Evolutionary conservation across 2,329 filamentous ascomycete genomes (phyloP).

Genomic region (Penicillium digitatum): DNA sequence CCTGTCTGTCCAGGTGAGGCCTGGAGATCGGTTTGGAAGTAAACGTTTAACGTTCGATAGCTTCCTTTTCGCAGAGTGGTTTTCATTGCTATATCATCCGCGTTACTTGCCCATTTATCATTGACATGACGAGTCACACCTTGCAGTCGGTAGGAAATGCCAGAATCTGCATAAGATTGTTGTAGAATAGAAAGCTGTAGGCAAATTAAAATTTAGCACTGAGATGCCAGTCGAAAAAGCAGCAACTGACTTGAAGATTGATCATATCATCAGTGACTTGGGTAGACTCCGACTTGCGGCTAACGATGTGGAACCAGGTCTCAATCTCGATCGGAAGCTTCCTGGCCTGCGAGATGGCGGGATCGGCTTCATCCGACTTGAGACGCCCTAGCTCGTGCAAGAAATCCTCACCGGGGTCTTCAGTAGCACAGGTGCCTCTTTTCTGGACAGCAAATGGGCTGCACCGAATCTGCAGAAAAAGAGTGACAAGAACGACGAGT

Average conservation of each 20-base stretch:
- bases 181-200: slow-evolving; percentile 40
- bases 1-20: slow-evolving; percentile 22
- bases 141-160: slow-evolving; percentile 50
- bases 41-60: slow-evolving; percentile 56
- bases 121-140: slow-evolving; percentile 51
- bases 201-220: not conserved
- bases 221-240: slow-evolving; percentile 4
- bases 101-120: slow-evolving; percentile 52
- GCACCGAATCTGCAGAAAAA: slow-evolving; percentile 18
- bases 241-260: slow-evolving; percentile 32
- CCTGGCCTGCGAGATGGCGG: slow-evolving; percentile 17
- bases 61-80: slow-evolving; percentile 50
- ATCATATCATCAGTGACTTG: slow-evolving; percentile 35
- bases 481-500: slow-evolving; percentile 19
- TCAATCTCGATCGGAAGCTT: slow-evolving; percentile 35
- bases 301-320: slow-evolving; percentile 45
- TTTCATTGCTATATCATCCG: slow-evolving; percentile 52
- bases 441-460: slow-evolving; percentile 13
- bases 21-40: slow-evolving; percentile 55
- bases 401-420: slow-evolving; percentile 27
- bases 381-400: slow-evolving; percentile 27
- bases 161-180: slow-evolving; percentile 43
- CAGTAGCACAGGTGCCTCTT: slow-evolving; percentile 33
- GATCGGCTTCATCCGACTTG: slow-evolving; percentile 13
- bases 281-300: slow-evolving; percentile 27